Conservation (phyloP, 495 filamentous ascomycete species). For the Lophiotrema nucula region DNA sequence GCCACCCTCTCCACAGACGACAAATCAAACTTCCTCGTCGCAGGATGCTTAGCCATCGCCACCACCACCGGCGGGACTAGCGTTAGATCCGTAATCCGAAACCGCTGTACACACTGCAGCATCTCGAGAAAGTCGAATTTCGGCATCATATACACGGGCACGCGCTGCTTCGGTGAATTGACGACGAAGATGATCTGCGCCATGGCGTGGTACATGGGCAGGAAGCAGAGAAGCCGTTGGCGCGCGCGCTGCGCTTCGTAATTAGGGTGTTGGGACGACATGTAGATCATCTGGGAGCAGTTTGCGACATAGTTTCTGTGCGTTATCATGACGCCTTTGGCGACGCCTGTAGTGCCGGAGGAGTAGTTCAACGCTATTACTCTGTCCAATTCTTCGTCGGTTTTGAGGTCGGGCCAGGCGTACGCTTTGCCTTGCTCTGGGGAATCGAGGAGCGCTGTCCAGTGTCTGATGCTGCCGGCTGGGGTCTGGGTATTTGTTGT, state of each 20-base stretch:
- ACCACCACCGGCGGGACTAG: conserved; percentile 70
- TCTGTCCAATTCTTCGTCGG: conserved; percentile 28
- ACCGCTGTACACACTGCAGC: conserved; percentile 64
- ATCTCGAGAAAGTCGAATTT: conserved; percentile 72
- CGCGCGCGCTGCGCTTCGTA: conserved; percentile 38
- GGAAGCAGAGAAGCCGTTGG: conserved; percentile 53
- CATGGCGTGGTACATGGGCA: conserved; percentile 69
- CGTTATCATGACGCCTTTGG: conserved; percentile 80
- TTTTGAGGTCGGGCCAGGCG: conserved; percentile 35
- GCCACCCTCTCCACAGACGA: conserved; percentile 58
- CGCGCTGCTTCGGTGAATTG: conserved; percentile 38
- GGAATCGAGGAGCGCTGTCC: conserved; percentile 38
- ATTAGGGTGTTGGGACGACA: conserved; percentile 50
- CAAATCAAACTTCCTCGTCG: conserved; percentile 65
- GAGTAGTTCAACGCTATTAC: conserved; percentile 63
- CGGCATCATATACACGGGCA: conserved; percentile 67
- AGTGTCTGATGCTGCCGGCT: conserved; percentile 32
- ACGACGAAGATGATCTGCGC: conserved; percentile 51
- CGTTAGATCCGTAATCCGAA: conserved; percentile 63
- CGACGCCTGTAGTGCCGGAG: conserved; percentile 76
- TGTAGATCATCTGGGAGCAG: conserved; percentile 52
- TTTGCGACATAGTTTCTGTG: conserved; percentile 74
- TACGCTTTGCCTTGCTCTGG: conserved; percentile 28
- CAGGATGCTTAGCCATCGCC: conserved; percentile 68
- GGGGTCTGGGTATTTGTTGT: conserved; percentile 8